Evolutionary conservation across 2,329 filamentous ascomycete species (phyloP), one percentile per base, ranked within the genome.

Genomic region (Purpureocillium takamizusanense): DNA sequence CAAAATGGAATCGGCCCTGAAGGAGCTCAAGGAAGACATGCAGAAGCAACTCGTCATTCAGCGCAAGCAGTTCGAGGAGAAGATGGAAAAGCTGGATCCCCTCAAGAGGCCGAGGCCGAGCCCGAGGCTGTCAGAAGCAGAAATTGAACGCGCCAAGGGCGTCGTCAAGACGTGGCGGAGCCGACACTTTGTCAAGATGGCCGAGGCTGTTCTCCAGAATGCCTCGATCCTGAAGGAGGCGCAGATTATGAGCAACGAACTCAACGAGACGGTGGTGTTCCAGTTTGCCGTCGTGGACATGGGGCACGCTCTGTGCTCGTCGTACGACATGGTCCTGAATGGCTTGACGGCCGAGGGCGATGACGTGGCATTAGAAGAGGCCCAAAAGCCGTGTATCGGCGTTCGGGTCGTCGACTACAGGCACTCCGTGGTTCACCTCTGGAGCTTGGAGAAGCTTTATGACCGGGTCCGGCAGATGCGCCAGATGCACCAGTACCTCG

Each of bases 221-320:
- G 90, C 90, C 3, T 80, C 86, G 7, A 77, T 81, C 21, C 62
- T 98, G 42, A 98, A 98, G 58, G 92, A 98, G 61, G 92, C 92
- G 2, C 92, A 98, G 55, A 82, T 98, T 43, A 92, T 98, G 86
- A 94, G 89, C 65, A 90, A 95, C 51, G 86, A 94, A 52, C 84
- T 98, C 66, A 86, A 92, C 49, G 92, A 95, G 58, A 80, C 80
- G 47, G 85, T 95, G 8, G 82, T 90, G 15, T 97, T 98, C 57
- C 92, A 98, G 59, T 98, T 97, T 56, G 83, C 86, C 11, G 81
- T 95, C 40, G 79, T 97, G 25, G 90, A 95, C 51, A 69, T 83
- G 45, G 92, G 92, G 2, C 89, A 98, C 53, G 81, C 80, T 16
- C 74, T 94, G 48, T 89, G 84, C 50, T 98, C 92, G 3, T 94